A percentile compares a stretch with the other conserved stretches of the same genome.
Evolutionary conservation across 768 basidiomycete genomes (phyloP).

Genomic region (Kwoniella mangroviensis): DNA sequence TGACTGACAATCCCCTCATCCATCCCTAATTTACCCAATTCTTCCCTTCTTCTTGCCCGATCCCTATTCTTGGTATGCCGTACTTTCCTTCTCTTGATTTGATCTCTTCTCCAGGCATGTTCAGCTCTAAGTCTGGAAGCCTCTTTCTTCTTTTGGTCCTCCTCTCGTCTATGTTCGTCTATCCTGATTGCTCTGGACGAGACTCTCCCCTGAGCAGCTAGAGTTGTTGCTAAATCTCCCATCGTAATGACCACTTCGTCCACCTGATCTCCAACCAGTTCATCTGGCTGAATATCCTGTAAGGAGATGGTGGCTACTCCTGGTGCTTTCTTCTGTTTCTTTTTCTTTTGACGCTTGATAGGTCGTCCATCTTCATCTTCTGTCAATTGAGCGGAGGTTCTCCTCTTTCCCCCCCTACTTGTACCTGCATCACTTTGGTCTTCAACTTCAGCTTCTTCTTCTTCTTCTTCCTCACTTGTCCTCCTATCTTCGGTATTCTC

Average conservation of each 20-base stretch:
- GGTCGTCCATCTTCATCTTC: constrained; percentile 6
- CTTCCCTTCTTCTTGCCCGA: constrained; percentile 12
- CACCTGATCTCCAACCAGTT: constrained; percentile 29
- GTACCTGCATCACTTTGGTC: constrained; percentile 1
- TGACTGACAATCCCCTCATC: constrained; percentile 10
- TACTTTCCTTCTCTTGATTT: constrained; percentile 26
- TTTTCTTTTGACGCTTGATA: constrained; percentile 6
- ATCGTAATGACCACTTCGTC: constrained; percentile 29
- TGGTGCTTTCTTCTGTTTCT: constrained; percentile 1
- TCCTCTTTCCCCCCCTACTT: background rate
- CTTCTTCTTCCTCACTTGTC: constrained; percentile 14
- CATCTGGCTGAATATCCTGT: constrained; percentile 21
- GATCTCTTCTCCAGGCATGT: constrained; percentile 13
- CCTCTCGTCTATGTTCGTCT: constrained; percentile 13
- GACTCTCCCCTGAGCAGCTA: constrained; percentile 24
- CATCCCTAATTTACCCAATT: constrained; percentile 18
- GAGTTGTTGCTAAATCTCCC: constrained; percentile 30
- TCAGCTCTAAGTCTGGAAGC: constrained; percentile 9
- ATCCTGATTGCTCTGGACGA: constrained; percentile 30
- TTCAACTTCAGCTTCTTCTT: background rate
- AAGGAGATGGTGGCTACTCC: constrained; percentile 13
- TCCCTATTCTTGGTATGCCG: constrained; percentile 21
- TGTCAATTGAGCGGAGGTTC: background rate
- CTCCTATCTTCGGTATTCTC: constrained; percentile 14
- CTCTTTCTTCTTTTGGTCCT: constrained; percentile 16